Conservation (phyloP, 345 rosid species). For the Zanthoxylum bungeanum region DNA sequence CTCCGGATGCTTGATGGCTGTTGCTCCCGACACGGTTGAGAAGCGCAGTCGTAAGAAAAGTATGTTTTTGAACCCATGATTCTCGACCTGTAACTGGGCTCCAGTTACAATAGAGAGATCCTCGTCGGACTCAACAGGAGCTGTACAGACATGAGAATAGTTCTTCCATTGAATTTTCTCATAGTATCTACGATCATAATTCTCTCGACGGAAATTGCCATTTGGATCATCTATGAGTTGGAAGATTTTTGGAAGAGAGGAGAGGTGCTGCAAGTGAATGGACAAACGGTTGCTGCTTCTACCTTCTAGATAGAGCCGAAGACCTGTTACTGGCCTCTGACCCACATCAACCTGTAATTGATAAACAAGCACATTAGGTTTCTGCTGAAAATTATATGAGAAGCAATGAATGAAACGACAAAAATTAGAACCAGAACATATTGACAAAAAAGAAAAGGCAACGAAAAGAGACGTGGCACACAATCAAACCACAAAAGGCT, state of each 20-base stretch:
- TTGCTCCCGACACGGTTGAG: conserved; percentile 63
- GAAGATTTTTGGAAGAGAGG: conserved; percentile 85
- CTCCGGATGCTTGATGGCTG: conserved; percentile 54
- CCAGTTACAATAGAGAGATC: conserved; percentile 84
- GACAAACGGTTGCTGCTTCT: conserved; percentile 81
- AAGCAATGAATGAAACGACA: neutral
- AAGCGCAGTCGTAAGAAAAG: conserved; percentile 80
- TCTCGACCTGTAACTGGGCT: conserved; percentile 84
- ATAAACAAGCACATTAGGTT: conserved; percentile 13
- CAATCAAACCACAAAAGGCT: neutral
- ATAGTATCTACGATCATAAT: conserved; percentile 60
- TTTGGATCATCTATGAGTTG: conserved; percentile 70
- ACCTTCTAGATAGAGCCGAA: conserved; percentile 94
- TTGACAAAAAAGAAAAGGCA: neutral
- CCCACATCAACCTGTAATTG: conserved; percentile 85
- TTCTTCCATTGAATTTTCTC: conserved; percentile 96
- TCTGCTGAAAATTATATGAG: neutral
- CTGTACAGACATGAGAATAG: conserved; percentile 92
- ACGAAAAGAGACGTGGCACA: fast-evolving
- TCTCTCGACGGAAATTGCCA: conserved; percentile 43
- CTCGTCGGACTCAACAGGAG: conserved; percentile 79
- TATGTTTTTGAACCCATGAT: conserved; percentile 75
- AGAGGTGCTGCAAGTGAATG: conserved; percentile 89
- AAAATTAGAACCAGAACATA: neutral
- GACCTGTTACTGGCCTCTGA: conserved; percentile 89